A percentile compares a stretch with the other conserved stretches of the same genome.
These are phyloP conservation scores for Stellera chamaejasme DNA, from an alignment of 345 rosid species.

Conservation along the genomic window DNA sequence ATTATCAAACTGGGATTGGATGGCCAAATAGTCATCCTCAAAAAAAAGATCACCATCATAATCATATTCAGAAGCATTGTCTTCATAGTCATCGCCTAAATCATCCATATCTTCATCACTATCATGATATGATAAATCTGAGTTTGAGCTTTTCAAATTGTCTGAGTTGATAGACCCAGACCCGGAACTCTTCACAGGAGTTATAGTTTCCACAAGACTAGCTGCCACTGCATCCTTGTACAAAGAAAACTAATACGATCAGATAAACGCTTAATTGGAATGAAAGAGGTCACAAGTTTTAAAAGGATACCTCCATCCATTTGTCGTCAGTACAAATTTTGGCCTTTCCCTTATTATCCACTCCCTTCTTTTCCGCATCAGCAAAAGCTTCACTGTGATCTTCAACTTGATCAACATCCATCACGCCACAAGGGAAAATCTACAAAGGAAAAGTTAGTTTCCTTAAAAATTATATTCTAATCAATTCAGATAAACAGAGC, in stretches of 20 bases:
- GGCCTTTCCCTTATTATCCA: constrained; percentile 30
- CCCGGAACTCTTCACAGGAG: constrained; percentile 22
- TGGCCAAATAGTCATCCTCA: constrained; percentile 27
- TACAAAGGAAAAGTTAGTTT: constrained; percentile 11
- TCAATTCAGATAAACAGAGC: too few relatives aligned
- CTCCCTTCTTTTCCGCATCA: constrained; percentile 9
- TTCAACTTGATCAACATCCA: constrained; percentile 24
- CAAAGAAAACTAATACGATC: not conserved
- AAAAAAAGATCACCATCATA: constrained; percentile 16
- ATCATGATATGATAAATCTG: constrained; percentile 26
- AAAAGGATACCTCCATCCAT: constrained; percentile 15
- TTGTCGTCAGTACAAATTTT: constrained; percentile 16
- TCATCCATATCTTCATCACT: constrained; percentile 15
- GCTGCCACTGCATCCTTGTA: constrained; percentile 29
- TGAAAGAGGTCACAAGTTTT: constrained; percentile 5
- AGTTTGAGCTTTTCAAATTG: constrained; percentile 20
- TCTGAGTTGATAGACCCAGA: constrained; percentile 22
- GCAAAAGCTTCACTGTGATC: constrained; percentile 13
- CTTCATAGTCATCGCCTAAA: constrained; percentile 15
- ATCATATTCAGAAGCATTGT: constrained; percentile 23
- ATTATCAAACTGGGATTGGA: constrained; percentile 41
- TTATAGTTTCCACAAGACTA: constrained; percentile 15
- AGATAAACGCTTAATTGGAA: not conserved
- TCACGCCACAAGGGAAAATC: constrained; percentile 19
- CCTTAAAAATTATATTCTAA: not conserved